phyloP scores from a whole-genome alignment of 2,329 filamentous ascomycete species.

The Cryphonectria nitschkei region DNA sequence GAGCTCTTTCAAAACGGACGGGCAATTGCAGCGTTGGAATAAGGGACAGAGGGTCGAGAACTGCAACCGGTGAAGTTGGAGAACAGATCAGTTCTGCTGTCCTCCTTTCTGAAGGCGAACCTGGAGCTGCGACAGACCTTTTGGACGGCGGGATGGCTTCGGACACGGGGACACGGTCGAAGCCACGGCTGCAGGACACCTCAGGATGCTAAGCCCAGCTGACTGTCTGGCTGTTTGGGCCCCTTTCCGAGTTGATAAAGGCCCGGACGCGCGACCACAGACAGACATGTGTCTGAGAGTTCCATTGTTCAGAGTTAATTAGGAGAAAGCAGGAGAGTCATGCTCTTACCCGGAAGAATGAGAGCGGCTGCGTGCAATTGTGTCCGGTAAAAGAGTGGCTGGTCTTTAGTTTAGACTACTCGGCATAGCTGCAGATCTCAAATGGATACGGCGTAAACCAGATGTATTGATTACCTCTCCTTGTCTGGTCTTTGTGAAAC shows the following conservation, averaged over 20 bases:
- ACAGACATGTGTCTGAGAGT: neutral
- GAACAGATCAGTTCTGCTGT: neutral
- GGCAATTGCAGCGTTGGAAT: neutral
- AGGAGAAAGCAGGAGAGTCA: neutral
- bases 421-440: neutral
- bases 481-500: neutral
- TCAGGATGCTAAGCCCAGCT: neutral
- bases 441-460: neutral
- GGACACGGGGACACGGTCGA: neutral
- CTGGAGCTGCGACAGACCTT: neutral
- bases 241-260: neutral
- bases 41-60: neutral
- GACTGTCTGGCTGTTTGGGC: neutral
- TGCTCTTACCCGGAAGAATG: neutral
- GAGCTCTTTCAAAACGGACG: neutral
- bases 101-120: neutral
- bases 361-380: neutral
- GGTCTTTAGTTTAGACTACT: neutral
- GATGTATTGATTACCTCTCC: neutral
- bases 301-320: neutral
- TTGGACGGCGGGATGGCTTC: neutral
- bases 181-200: neutral
- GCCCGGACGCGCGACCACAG: neutral
- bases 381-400: neutral
- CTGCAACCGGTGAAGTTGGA: neutral